These are phyloP conservation scores for Tremellales sp. DNA, from an alignment of 1,284 basidiomycete genomes.

Conservation along the genomic window DNA sequence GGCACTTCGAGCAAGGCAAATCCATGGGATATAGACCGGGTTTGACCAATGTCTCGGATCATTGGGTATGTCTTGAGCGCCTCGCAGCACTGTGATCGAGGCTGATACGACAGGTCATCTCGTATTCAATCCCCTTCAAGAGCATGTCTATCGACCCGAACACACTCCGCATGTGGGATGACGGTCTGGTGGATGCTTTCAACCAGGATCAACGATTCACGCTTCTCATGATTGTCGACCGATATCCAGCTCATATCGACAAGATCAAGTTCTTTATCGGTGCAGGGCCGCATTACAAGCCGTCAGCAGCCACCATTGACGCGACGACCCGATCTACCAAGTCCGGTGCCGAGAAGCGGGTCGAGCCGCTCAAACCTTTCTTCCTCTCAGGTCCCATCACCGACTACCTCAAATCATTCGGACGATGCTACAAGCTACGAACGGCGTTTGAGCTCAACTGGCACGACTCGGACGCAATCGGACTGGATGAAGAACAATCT, in stretches of 20 bases:
- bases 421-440: constrained; percentile 15
- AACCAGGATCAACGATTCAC: constrained; percentile 15
- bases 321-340: constrained; percentile 5
- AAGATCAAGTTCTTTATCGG: constrained; percentile 15
- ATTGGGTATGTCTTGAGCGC: constrained; percentile 17
- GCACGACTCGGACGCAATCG: constrained; percentile 15
- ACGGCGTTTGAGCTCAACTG: constrained; percentile 13
- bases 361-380: constrained; percentile 7
- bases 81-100: not conserved
- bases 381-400: constrained; percentile 15
- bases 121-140: constrained; percentile 24
- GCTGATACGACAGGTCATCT: constrained; percentile 19
- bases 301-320: not conserved
- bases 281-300: constrained; percentile 16
- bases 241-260: constrained; percentile 15
- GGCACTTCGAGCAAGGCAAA: constrained; percentile 21
- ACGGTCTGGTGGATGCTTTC: constrained; percentile 24
- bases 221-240: constrained; percentile 14
- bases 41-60: constrained; percentile 19
- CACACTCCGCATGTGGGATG: constrained; percentile 26
- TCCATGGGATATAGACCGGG: constrained; percentile 22
- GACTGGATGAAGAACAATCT: constrained; percentile 14
- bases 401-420: constrained; percentile 16
- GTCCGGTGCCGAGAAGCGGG: constrained; percentile 5
- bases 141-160: constrained; percentile 24